Conservation (phyloP, 2,329 filamentous ascomycete species). For the Xylariales sp. region DNA sequence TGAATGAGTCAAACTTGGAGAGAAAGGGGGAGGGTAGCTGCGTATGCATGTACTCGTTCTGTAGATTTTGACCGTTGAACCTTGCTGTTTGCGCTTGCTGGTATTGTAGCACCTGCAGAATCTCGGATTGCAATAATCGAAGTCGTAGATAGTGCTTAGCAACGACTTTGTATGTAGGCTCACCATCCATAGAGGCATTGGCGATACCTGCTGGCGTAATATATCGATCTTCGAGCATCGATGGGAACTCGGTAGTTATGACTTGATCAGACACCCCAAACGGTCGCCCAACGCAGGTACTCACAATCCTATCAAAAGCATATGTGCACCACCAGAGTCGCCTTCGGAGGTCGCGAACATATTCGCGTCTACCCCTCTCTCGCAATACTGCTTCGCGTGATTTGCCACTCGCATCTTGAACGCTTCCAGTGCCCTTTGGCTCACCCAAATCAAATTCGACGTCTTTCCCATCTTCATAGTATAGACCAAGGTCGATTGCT, state of each 20-base stretch:
- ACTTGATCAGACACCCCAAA: slow-evolving; percentile 97
- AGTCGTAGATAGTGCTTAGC: slow-evolving; percentile 93
- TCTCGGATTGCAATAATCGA: slow-evolving; percentile 90
- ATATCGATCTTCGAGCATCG: slow-evolving; percentile 85
- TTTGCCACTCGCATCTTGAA: slow-evolving; percentile 50
- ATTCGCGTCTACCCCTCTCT: slow-evolving; percentile 78
- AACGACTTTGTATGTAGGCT: slow-evolving; percentile 88
- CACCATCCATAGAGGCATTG: slow-evolving; percentile 66
- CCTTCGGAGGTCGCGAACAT: slow-evolving; percentile 85
- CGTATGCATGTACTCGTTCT: slow-evolving; percentile 80
- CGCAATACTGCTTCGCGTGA: slow-evolving; percentile 53
- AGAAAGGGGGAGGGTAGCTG: slow-evolving; percentile 87
- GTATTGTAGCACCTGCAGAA: slow-evolving; percentile 91
- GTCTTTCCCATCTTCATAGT: slow-evolving; percentile 87
- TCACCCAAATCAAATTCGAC: slow-evolving; percentile 69
- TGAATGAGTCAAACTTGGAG: slow-evolving; percentile 83
- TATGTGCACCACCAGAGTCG: slow-evolving; percentile 98
- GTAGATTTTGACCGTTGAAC: slow-evolving; percentile 69
- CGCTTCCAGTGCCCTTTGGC: slow-evolving; percentile 53
- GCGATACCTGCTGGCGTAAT: slow-evolving; percentile 84
- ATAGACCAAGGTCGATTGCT: slow-evolving; percentile 89
- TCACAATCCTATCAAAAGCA: slow-evolving; percentile 92
- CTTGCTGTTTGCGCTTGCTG: slow-evolving; percentile 87
- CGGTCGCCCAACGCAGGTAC: slow-evolving; percentile 90
- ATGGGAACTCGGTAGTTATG: slow-evolving; percentile 95